These are phyloP conservation scores for Trichosphaerium sp. DNA, from an alignment of 78 protist species.

Conservation along the genomic window DNA sequence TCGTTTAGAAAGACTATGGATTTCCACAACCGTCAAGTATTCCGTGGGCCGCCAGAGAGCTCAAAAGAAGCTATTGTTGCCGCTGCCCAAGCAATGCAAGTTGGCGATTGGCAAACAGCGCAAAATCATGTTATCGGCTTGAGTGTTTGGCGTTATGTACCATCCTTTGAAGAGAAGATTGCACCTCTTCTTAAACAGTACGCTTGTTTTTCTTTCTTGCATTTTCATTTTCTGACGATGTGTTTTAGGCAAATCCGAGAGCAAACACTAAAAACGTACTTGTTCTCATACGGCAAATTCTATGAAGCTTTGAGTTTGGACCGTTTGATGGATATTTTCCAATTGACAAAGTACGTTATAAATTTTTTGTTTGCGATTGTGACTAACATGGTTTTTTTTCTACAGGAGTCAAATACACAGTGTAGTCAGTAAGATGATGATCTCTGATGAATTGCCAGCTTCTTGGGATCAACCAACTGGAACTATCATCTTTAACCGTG, in stretches of 20 bases:
- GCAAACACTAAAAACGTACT: slow-evolving; percentile 66
- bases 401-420: slow-evolving; percentile 8
- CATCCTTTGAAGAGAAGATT: slow-evolving; percentile 43
- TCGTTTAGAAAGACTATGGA: slow-evolving; percentile 68
- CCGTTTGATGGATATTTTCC: slow-evolving; percentile 45
- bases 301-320: slow-evolving; percentile 50
- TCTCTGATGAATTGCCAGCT: slow-evolving; percentile 58
- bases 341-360: slow-evolving; percentile 12
- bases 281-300: slow-evolving; percentile 36
- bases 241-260: slow-evolving; percentile 49
- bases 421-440: slow-evolving; percentile 70
- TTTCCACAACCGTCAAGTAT: slow-evolving; percentile 36
- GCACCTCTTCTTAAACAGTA: not conserved
- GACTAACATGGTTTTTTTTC: not conserved
- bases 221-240: not conserved
- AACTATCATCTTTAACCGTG: slow-evolving; percentile 57
- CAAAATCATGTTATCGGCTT: slow-evolving; percentile 20
- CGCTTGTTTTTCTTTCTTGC: not conserved
- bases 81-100: slow-evolving; percentile 55
- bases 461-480: slow-evolving; percentile 64
- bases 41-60: slow-evolving; percentile 84
- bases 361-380: not conserved
- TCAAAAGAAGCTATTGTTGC: slow-evolving; percentile 67
- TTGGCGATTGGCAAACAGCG: slow-evolving; percentile 72
- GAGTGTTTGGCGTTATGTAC: slow-evolving; percentile 54